These are phyloP conservation scores for Tanozyma kutaoensis DNA, from an alignment of 805 yeast genomes.

Conservation along the genomic window DNA sequence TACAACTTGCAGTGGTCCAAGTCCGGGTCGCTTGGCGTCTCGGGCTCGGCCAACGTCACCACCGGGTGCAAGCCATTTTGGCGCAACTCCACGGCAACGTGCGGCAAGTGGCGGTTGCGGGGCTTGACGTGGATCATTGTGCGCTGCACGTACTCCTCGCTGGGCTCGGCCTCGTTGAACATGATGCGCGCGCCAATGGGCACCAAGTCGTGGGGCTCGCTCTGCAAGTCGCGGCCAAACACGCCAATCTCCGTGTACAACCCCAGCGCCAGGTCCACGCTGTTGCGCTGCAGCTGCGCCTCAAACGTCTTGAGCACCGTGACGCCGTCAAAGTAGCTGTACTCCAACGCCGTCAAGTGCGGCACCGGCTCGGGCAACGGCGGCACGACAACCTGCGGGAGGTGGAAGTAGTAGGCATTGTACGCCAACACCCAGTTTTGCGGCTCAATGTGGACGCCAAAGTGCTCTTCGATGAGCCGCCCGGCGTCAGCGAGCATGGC, in stretches of 20 bases:
- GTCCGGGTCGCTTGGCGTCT: constrained; percentile 12
- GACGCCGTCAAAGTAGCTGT: constrained; percentile 1
- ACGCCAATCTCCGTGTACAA: constrained; percentile 22
- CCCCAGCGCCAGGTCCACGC: neutral
- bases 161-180: constrained; percentile 8
- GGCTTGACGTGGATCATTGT: constrained; percentile 31
- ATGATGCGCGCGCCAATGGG: constrained; percentile 22
- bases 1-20: constrained; percentile 15
- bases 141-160: constrained; percentile 10
- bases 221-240: constrained; percentile 15
- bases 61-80: constrained; percentile 25
- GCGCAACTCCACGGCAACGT: constrained; percentile 1
- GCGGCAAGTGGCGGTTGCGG: constrained; percentile 12
- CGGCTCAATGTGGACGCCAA: constrained; percentile 8
- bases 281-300: neutral
- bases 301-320: constrained; percentile 2
- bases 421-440: constrained; percentile 13
- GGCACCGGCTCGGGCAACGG: neutral
- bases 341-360: constrained; percentile 5
- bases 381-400: neutral
- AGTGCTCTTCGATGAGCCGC: no score
- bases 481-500: no score
- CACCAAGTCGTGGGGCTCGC: constrained; percentile 19
- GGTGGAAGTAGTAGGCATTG: constrained; percentile 17
- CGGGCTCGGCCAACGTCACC: constrained; percentile 1